phyloP scores from a whole-genome alignment of 2,329 filamentous ascomycete species.

The Trichophaea hybrida region DNA sequence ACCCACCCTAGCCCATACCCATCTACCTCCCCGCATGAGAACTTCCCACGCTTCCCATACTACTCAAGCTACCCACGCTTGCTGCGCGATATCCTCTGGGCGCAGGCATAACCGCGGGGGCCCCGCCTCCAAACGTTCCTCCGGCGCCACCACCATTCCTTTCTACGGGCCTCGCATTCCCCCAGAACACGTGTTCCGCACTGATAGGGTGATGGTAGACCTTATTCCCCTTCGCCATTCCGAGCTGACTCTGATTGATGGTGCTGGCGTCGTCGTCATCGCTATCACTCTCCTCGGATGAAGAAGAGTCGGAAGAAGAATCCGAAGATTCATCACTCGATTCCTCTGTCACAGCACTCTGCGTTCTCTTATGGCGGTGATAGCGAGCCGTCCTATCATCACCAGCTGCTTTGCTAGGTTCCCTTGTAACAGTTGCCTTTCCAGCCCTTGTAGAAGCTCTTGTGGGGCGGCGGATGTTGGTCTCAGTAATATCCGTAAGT shows the following conservation, averaged over 20 bases:
- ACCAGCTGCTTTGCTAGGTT: neutral
- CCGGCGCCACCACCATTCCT: constrained; percentile 18
- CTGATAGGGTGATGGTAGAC: constrained; percentile 16
- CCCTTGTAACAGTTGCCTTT: neutral
- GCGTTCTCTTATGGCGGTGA: constrained; percentile 4
- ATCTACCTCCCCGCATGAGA: constrained; percentile 9
- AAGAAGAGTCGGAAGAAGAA: constrained; percentile 6
- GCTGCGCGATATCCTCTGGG: constrained; percentile 15
- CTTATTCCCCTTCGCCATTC: constrained; percentile 22
- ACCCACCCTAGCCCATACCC: too few relatives aligned
- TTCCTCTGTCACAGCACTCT: neutral
- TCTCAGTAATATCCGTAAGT: neutral
- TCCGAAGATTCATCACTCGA: neutral
- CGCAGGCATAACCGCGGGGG: constrained; percentile 13
- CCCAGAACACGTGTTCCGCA: constrained; percentile 11
- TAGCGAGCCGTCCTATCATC: constrained; percentile 1
- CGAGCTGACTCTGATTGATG: constrained; percentile 17
- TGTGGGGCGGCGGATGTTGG: neutral
- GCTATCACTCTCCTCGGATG: constrained; percentile 12
- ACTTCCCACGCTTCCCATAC: constrained; percentile 16
- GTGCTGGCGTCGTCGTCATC: constrained; percentile 8
- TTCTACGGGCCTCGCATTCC: constrained; percentile 11
- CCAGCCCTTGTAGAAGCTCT: neutral
- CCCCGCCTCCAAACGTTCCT: constrained; percentile 17
- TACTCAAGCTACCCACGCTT: constrained; percentile 18